phyloP scores from a whole-genome alignment of 257 asterid species.

The Solanum raphanifolium region DNA sequence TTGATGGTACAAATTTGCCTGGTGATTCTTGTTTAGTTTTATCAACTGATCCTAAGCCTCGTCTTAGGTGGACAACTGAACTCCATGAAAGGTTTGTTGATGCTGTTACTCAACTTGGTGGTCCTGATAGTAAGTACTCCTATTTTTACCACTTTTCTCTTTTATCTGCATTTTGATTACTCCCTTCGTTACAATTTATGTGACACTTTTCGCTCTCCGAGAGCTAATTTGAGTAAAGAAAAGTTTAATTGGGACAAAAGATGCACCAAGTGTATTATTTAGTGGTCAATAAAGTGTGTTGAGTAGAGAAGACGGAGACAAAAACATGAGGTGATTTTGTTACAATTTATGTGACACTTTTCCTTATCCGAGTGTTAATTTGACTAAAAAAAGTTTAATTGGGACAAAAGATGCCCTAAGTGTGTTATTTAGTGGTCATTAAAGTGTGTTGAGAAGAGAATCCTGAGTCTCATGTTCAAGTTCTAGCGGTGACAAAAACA shows the following conservation, averaged over 20 bases:
- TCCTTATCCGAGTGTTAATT: fast-evolving
- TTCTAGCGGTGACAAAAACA: too few relatives aligned
- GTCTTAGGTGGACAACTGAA: conserved; percentile 70
- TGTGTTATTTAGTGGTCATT: neutral
- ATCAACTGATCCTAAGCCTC: conserved; percentile 64
- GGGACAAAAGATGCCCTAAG: neutral
- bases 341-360: neutral
- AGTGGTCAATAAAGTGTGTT: neutral
- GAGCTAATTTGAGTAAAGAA: too few relatives aligned
- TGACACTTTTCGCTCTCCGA: fast-evolving
- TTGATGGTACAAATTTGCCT: conserved; percentile 51
- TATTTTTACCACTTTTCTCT: neutral
- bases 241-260: neutral
- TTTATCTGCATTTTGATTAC: neutral
- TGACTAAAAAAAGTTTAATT: neutral
- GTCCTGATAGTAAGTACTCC: conserved; percentile 54
- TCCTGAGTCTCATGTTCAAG: neutral
- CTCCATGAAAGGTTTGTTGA: conserved; percentile 64
- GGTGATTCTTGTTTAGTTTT: conserved; percentile 57
- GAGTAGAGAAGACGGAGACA: neutral
- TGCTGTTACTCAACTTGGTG: conserved; percentile 72
- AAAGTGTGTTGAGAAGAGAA: neutral
- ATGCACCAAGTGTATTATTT: neutral
- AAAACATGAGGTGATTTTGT: neutral
- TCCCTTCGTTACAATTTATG: neutral